Base-by-base conservation (phyloP, 1,284 basidiomycete genomes). In the Leccinum colubrinum region DNA sequence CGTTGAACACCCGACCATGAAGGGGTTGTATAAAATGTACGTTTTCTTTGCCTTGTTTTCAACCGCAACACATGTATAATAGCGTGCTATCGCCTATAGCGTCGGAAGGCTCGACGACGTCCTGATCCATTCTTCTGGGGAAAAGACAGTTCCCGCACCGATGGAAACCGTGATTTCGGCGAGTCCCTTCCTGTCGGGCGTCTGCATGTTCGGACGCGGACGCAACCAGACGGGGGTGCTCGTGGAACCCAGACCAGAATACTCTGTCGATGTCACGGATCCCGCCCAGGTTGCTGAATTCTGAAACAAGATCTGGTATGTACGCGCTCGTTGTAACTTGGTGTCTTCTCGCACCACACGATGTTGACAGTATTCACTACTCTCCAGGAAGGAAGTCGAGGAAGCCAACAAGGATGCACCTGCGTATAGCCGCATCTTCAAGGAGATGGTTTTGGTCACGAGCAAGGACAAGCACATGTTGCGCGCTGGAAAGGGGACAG, bases 321-420 rank as follows among this genome's bases (percentile, higher is more conserved):
- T 65, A 27, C 3, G 6, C 52, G 17, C 9, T 30, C 4, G 15
- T n/a, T 15, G 3, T 11, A 15, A 22, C 4, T 27, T 33, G 25
- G 4, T 22, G 11, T 9, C 30, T 25, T n/a, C 17, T 48, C 7
- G 14, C 15, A 12, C 9, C 5, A 43, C 14, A 5, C 11, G n/a
- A 8, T 27, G 15, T 8, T 53, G 27, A 58, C 35, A n/a, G 25
- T 6, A 52, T n/a, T 9, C 6, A 4, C 12, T 8, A 9, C 7
- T 25, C 30, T 17, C 1, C 39, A 72, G 72, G 70, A 65, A 62
- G 11, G 61, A 66, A 1, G 63, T 78, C 3, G 73, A 77, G 43
- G 70, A 71, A 27, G 78, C 75, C 0, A 80, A 78, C 60, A 63
- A 35, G 17, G 65, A 62, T 2, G 72, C 71, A 1, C 76, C 76